Evolutionary conservation across 768 basidiomycete genomes (phyloP).

Genomic region (Lactarius indigo): DNA sequence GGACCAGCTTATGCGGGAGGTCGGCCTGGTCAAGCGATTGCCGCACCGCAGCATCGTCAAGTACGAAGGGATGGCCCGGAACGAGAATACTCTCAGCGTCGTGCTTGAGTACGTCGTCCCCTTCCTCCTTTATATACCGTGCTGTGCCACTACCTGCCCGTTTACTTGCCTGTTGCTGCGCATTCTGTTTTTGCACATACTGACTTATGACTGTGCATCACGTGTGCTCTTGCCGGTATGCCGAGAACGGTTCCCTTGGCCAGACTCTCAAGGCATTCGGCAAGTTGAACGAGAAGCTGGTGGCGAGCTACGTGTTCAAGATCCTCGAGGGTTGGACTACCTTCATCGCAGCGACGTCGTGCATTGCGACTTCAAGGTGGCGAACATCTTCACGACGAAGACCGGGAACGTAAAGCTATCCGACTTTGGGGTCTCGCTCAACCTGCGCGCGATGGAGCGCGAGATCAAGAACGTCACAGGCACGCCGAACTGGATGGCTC

Average conservation of each 20-base stretch:
- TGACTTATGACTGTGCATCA: neutral
- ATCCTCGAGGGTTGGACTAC: conserved; percentile 95
- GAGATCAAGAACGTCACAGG: conserved; percentile 86
- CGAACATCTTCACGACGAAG: conserved; percentile 98
- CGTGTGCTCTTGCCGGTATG: conserved; percentile 61
- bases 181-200: neutral
- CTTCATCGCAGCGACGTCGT: conserved; percentile 87
- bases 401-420: conserved; percentile 95
- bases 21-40: conserved; percentile 85
- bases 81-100: conserved; percentile 84
- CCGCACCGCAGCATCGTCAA: conserved; percentile 95
- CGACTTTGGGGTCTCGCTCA: conserved; percentile 96
- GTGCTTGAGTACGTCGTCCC: conserved; percentile 76
- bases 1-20: conserved; percentile 76
- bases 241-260: conserved; percentile 92
- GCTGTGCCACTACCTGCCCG: neutral
- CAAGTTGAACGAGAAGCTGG: conserved; percentile 86
- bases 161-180: neutral
- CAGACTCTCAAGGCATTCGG: conserved; percentile 93
- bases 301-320: conserved; percentile 91
- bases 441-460: conserved; percentile 84
- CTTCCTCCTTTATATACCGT: conserved; percentile 16
- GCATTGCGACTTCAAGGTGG: conserved; percentile 97
- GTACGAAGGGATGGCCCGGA: conserved; percentile 93
- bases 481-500: conserved; percentile 99